Evolutionary conservation across 345 rosid genomes (phyloP), one percentile per base, ranked within the genome.

Genomic region (Leavenworthia alabamica): DNA sequence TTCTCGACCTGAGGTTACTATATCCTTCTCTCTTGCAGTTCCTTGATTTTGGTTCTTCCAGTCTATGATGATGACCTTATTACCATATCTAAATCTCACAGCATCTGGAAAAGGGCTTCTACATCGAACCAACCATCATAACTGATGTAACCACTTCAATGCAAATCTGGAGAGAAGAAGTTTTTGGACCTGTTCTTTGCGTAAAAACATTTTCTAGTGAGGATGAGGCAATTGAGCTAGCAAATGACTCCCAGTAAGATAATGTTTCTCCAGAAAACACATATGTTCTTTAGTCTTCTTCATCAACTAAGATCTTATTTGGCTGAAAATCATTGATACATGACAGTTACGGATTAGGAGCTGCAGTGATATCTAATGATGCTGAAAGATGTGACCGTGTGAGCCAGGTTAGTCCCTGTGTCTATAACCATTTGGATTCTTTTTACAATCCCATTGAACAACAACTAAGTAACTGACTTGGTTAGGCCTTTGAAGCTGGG

Each of bases 141-240:
- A 80, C 82, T 46, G 80, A 89, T 70, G 85, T 87, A 56, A 79
- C 84, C 11, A 83, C 86, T 39, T 83, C 91, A 65, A 93, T 87
- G 99, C 75, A 93, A 82, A 89, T 93, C 31, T 93, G 99, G 99
- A 93, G 94, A 68, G 99, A 92, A 70, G 97, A 93, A 81, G 94
- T 93, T 56, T 93, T 93, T 53, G 99, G 99, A 35, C 97, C 99
- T 49, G 94, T 93, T 66, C 77, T 93, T 7, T 89, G 96, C 41
- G 85, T 87, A 23, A 89, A 85, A 80, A 83, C 97, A 65, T 93
- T 93, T 70, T 46, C 74, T 29, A 77, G 79, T 2, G 99, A 89
- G 81, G 99, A 93, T 28, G 99, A 89, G 84, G 99, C 99, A 52
- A 74, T 89, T 54, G 97, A 89, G 42, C 77, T 89, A 77, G 99